A percentile compares a stretch with the other conserved stretches of the same genome.
These are phyloP conservation scores for Globisporangium nunn DNA, from an alignment of 352 stramenopile species.

Conservation along the genomic window DNA sequence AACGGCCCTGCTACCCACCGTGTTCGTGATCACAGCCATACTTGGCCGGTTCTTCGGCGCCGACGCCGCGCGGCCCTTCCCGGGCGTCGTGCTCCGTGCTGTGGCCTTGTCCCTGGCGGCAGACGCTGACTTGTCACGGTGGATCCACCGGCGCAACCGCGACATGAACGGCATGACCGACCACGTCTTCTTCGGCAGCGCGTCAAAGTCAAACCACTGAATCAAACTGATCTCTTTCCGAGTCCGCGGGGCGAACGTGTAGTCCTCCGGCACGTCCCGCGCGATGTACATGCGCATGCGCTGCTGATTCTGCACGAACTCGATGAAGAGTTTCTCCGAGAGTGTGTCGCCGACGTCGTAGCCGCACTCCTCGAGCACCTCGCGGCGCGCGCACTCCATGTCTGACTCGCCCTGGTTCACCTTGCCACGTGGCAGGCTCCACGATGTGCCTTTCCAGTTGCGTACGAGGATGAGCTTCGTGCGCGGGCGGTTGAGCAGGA, in stretches of 20 bases:
- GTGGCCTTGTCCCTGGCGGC: slow-evolving; percentile 36
- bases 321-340: slow-evolving; percentile 68
- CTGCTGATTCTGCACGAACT: slow-evolving; percentile 85
- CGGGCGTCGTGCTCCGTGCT: slow-evolving; percentile 20
- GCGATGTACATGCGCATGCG: slow-evolving; percentile 92
- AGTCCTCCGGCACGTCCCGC: slow-evolving; percentile 85
- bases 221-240: slow-evolving; percentile 94
- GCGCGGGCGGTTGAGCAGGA: slow-evolving; percentile 84
- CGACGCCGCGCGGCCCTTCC: slow-evolving; percentile 60
- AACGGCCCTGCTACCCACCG: slow-evolving; percentile 3
- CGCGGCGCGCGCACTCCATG: slow-evolving; percentile 81
- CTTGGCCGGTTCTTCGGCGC: slow-evolving; percentile 62
- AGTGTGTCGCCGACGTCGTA: slow-evolving; percentile 84
- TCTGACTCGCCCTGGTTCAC: slow-evolving; percentile 91
- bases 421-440: slow-evolving; percentile 90
- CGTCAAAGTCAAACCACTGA: slow-evolving; percentile 86
- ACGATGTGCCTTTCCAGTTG: slow-evolving; percentile 90
- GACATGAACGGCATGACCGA: slow-evolving; percentile 92
- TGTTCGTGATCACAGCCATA: slow-evolving; percentile 28
- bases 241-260: slow-evolving; percentile 90
- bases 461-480: slow-evolving; percentile 88
- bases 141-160: slow-evolving; percentile 88
- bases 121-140: slow-evolving; percentile 38
- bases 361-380: slow-evolving; percentile 91
- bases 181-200: slow-evolving; percentile 91